phyloP scores from a whole-genome alignment of 1,139 yeast genomes.

The Geotrichum aggregatum region DNA sequence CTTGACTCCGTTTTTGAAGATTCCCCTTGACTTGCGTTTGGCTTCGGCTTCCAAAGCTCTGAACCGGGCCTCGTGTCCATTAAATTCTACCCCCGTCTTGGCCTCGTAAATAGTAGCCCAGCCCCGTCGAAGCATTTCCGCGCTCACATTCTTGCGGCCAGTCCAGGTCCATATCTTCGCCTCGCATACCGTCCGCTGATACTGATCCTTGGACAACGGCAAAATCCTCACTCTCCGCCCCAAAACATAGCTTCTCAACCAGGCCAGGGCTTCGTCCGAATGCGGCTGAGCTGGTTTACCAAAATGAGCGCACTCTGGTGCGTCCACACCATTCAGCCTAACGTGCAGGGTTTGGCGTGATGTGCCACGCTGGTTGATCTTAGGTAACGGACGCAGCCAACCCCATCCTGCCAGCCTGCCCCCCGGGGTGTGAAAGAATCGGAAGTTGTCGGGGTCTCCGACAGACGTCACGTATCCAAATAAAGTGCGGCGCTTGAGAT shows the following conservation, averaged over 20 bases:
- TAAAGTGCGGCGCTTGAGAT: conserved; percentile 45
- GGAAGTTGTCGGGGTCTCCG: conserved; percentile 95
- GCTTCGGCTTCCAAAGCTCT: conserved; percentile 58
- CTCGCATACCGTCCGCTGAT: conserved; percentile 80
- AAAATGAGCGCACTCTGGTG: conserved; percentile 93
- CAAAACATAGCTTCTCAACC: conserved; percentile 63
- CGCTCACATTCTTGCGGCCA: conserved; percentile 74
- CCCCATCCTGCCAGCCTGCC: conserved; percentile 90
- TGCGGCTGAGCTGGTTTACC: conserved; percentile 91
- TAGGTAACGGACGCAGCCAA: conserved; percentile 64
- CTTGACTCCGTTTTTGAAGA: conserved; percentile 55
- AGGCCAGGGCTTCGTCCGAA: conserved; percentile 74
- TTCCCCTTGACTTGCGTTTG: conserved; percentile 53
- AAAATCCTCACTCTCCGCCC: conserved; percentile 68
- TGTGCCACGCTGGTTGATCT: conserved; percentile 39
- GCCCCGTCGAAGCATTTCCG: conserved; percentile 80
- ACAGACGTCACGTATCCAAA: conserved; percentile 84
- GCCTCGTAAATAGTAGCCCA: conserved; percentile 87
- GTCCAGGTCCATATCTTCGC: conserved; percentile 71
- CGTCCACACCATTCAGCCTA: conserved; percentile 92
- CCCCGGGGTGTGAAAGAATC: conserved; percentile 91
- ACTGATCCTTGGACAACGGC: conserved; percentile 82
- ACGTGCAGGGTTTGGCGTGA: conserved; percentile 46
- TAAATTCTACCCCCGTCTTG: conserved; percentile 77
- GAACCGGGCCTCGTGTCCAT: conserved; percentile 63